Evolutionary conservation across 2,329 filamentous ascomycete species (phyloP), one percentile per base, ranked within the genome.

Genomic region (Beauveria medogensis): DNA sequence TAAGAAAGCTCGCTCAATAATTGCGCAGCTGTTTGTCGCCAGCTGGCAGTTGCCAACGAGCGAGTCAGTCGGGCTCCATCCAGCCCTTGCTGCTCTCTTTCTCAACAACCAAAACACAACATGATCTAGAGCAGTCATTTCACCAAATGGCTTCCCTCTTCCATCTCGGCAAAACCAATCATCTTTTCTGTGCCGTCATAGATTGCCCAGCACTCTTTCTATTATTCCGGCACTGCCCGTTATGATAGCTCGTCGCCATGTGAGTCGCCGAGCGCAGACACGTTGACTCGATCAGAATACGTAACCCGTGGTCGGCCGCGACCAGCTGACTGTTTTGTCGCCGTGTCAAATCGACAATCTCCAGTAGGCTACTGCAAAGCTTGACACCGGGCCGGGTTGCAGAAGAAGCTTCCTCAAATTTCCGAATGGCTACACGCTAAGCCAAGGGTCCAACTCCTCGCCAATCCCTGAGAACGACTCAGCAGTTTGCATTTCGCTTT

Each of bases 221-320:
- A 47, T 7, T 3, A 22, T 28, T 37, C 58, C 58, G 58, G 48
- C 20, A 41, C 37, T 12, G 46, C 48, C 58, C 58, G 50, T 44
- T 16, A 22, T 16, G 50, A 60, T 60, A 48, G 28, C 50, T n/a
- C 22, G 41, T 22, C 26, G 28, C 12, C 28, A 3, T 40, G n/a
- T 48, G 20, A 53, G 41, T 60, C 30, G 30, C 20, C 9, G 50
- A 30, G 20, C 28, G 24, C n/a, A 34, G 26, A 46, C 14, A 18
- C n/a, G 41, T 47, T 60, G 57, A 61, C 53, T 61, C 53, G 59
- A 61, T 61, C 9, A 28, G 53, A 61, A 61, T 61, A 61, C 59
- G 59, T 61, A 61, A 61, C 44, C 20, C 6, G 18, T 18, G 40
- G 14, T 51, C 22, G 34, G 34, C 37, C 12, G 30, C 30, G 24